Evolutionary conservation across 768 basidiomycete species (phyloP).

Genomic region (Pisolithus sp.): DNA sequence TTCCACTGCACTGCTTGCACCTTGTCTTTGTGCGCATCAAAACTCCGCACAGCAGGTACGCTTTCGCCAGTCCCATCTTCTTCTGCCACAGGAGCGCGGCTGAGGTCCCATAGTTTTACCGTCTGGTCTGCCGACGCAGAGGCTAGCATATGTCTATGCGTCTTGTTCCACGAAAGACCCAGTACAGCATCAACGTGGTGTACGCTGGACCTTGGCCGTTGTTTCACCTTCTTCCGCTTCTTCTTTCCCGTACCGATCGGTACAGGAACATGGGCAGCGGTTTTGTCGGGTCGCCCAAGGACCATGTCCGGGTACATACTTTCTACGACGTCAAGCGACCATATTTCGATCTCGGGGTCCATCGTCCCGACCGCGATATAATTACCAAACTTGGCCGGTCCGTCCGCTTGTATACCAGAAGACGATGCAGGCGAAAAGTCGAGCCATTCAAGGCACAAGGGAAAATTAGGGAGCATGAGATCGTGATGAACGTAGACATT

Average conservation of each 20-base stretch:
- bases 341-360: conserved; percentile 98
- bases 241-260: conserved; percentile 94
- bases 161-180: conserved; percentile 87
- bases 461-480: conserved; percentile 94
- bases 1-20: conserved; percentile 98
- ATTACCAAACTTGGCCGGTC: conserved; percentile 53
- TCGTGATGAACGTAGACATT: conserved; percentile 97
- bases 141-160: conserved; percentile 84
- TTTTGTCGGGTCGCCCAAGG: conserved; percentile 83
- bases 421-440: conserved; percentile 77
- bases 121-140: conserved; percentile 92
- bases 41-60: conserved; percentile 70
- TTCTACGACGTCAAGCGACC: conserved; percentile 91
- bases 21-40: conserved; percentile 84
- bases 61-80: conserved; percentile 37
- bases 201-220: conserved; percentile 49
- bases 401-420: conserved; percentile 26
- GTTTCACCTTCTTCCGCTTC: conserved; percentile 83
- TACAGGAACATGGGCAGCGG: conserved; percentile 68
- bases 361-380: conserved; percentile 96
- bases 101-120: conserved; percentile 96
- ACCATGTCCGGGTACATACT: conserved; percentile 90
- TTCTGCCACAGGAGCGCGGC: conserved; percentile 50
- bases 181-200: conserved; percentile 94
- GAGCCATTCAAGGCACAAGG: conserved; percentile 98